Base-by-base conservation (phyloP, 371 early-diverging fungal genomes). In the Chytridium lagenaria region DNA sequence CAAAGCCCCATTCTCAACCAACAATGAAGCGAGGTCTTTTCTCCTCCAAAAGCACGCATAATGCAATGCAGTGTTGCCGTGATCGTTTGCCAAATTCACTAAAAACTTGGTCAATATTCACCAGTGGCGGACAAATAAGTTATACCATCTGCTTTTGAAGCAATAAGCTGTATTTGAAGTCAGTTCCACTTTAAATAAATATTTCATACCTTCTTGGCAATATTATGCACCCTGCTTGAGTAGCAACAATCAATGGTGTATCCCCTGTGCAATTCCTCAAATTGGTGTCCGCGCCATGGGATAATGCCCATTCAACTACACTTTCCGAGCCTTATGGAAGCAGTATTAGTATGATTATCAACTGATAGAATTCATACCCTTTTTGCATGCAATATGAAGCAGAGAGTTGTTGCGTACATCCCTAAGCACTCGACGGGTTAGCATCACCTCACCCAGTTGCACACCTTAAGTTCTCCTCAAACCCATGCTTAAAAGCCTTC, bases 41-140 rank as follows among this genome's bases (percentile, higher is more conserved):
- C 69, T 63, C 16, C 84, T 59, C 76, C 79, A 79, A 70, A 76
- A 81, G 63, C 79, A 79, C 0, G 83, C 85, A 67, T 84, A 84
- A 67, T 84, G 85, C 33, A 84, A 77, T 0, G 85, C 74, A 0
- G 85, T 83, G 69, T 84, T 84, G 28, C 85, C 85, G 61, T 82
- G 81, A 39, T 81, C 80, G 70, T 84, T 84, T 16, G 82, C 80
- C 1, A 44, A n/a, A 70, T 81, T 80, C 23, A 81, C 84, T 82
- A 61, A n/a, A n/a, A n/a, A n/a, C n/a, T n/a, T n/a, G n/a, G n/a
- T n/a, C n/a, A n/a, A n/a, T n/a, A n/a, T n/a, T n/a, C n/a, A n/a
- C n/a, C n/a, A n/a, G n/a, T n/a, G n/a, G n/a, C n/a, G 61, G 39
- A 0, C 0, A 10, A 57, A n/a, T 1, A 39, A 34, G 0, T 36